A percentile compares a stretch with the other conserved stretches of the same genome.
These are phyloP conservation scores for Oryza glaberrima DNA, from an alignment of 176 grass and related monocot species.

Conservation along the genomic window DNA sequence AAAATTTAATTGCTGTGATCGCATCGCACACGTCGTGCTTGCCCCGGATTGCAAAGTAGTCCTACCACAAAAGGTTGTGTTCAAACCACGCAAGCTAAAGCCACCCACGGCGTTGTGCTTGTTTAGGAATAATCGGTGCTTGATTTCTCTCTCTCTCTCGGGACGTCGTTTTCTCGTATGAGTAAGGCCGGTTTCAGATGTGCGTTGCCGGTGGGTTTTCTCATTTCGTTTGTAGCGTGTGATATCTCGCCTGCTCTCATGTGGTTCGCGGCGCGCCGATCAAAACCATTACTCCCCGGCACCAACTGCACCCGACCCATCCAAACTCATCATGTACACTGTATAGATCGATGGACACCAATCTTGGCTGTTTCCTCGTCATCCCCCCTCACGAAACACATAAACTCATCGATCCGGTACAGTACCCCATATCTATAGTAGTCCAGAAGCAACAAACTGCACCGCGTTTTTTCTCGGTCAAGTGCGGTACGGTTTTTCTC, in stretches of 20 bases:
- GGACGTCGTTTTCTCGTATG: background rate
- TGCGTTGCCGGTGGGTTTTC: background rate
- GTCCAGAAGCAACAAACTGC: background rate
- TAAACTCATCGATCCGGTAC: background rate
- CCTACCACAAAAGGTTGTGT: background rate
- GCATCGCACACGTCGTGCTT: background rate
- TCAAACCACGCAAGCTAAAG: background rate
- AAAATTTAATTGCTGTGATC: background rate
- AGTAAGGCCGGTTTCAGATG: background rate
- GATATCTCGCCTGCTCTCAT: background rate
- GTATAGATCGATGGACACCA: background rate
- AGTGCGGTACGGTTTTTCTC: background rate
- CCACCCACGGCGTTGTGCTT: background rate
- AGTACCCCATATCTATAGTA: too few relatives aligned
- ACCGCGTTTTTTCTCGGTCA: background rate
- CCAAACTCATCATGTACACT: background rate
- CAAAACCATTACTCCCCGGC: background rate
- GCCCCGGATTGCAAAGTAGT: background rate
- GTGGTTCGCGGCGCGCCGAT: conserved; percentile 24
- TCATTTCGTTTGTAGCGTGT: background rate
- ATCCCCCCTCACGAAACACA: background rate
- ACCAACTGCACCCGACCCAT: background rate
- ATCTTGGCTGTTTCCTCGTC: background rate
- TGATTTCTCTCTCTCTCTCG: background rate
- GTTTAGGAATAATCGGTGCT: background rate